phyloP scores from a whole-genome alignment of 768 basidiomycete species.

The Lenzites betulinus region DNA sequence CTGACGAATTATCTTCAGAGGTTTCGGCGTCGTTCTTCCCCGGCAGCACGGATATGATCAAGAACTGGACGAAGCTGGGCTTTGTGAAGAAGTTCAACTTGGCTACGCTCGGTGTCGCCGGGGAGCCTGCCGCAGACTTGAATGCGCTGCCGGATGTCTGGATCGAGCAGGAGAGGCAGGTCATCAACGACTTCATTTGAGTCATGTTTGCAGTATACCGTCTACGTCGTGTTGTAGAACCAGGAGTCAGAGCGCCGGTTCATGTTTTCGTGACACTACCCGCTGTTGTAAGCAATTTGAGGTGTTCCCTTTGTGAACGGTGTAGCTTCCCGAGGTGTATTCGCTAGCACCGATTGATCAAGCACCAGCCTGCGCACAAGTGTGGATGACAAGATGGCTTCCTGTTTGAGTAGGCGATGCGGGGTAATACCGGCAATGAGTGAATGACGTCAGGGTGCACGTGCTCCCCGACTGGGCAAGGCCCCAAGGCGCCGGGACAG shows the following conservation, averaged over 20 bases:
- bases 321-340: too few species aligned
- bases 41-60: not conserved
- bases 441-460: slow-evolving; percentile 20
- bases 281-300: too few species aligned
- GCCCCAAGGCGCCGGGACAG: not conserved
- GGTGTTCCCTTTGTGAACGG: too few species aligned
- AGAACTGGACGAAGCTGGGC: not conserved
- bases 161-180: not conserved
- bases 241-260: too few species aligned
- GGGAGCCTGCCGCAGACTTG: not conserved
- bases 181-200: not conserved
- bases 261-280: too few species aligned
- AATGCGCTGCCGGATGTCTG: not conserved
- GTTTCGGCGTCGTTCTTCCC: not conserved
- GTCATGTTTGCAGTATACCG: too few species aligned
- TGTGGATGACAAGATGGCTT: not conserved
- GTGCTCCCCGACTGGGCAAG: not conserved
- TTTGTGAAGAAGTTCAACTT: not conserved
- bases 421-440: not conserved
- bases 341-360: too few species aligned
- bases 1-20: not conserved
- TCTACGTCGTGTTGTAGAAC: too few species aligned
- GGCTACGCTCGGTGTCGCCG: not conserved
- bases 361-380: too few species aligned
- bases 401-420: not conserved